These are phyloP conservation scores for Magnusiomyces fungicola DNA, from an alignment of 1,139 yeast genomes.

Conservation along the genomic window DNA sequence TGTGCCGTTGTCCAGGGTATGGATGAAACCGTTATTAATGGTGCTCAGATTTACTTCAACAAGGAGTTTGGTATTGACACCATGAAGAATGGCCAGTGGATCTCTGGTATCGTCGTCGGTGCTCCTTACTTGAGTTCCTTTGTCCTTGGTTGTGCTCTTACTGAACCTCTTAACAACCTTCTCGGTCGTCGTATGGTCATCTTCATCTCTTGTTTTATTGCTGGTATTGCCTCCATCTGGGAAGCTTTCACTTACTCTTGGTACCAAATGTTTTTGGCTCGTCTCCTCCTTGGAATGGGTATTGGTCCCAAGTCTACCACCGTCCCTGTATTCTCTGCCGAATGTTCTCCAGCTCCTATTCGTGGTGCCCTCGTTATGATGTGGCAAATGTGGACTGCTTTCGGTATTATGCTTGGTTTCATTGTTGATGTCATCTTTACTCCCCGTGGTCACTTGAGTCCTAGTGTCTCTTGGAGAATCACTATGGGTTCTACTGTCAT, in stretches of 20 bases:
- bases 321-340: conserved; percentile 76
- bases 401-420: conserved; percentile 78
- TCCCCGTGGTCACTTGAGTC: conserved; percentile 38
- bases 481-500: conserved; percentile 74
- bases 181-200: conserved; percentile 72
- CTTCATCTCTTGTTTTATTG: conserved; percentile 57
- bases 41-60: conserved; percentile 72
- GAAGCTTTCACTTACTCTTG: conserved; percentile 64
- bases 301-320: conserved; percentile 77
- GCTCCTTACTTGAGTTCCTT: conserved; percentile 79
- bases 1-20: conserved; percentile 92
- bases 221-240: conserved; percentile 67
- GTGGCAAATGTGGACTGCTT: conserved; percentile 88
- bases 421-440: conserved; percentile 58
- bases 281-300: conserved; percentile 69
- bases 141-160: conserved; percentile 61
- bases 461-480: conserved; percentile 67
- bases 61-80: conserved; percentile 32
- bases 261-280: conserved; percentile 69
- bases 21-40: conserved; percentile 85
- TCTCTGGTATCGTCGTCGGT: conserved; percentile 68
- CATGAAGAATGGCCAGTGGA: conserved; percentile 49
- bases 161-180: conserved; percentile 57
- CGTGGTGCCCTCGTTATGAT: conserved; percentile 80
- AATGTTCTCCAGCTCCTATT: conserved; percentile 66